Conservation (phyloP, 2,329 filamentous ascomycete species). For the Xylaria sp. region DNA sequence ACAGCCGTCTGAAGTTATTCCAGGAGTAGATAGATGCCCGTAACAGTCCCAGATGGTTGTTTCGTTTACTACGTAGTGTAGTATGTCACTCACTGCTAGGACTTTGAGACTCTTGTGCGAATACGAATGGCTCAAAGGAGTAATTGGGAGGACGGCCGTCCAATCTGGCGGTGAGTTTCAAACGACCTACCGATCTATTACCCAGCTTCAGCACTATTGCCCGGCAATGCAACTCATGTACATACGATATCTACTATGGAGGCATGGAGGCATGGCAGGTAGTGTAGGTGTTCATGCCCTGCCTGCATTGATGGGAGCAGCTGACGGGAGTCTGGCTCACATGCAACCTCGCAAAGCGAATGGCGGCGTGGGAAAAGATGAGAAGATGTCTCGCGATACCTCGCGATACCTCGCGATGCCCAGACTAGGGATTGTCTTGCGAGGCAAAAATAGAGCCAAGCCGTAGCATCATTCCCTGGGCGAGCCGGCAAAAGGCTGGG, state of each 20-base stretch:
- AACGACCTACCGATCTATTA: conserved; percentile 14
- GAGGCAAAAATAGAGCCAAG: not conserved
- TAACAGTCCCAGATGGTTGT: conserved; percentile 1
- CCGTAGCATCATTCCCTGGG: not conserved
- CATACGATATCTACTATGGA: not conserved
- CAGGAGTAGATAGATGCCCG: not conserved
- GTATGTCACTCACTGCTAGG: too few species aligned
- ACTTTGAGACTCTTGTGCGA: not conserved
- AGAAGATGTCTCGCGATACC: conserved; percentile 15
- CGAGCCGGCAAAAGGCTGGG: not conserved
- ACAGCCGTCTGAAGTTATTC: not conserved
- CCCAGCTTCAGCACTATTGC: too few species aligned
- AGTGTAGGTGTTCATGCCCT: too few species aligned
- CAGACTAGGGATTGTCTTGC: conserved; percentile 9
- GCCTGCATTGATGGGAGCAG: too few species aligned
- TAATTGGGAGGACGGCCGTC: conserved; percentile 4
- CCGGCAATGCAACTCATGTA: not conserved
- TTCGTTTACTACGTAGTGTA: too few species aligned
- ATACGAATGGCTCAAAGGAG: conserved; percentile 21
- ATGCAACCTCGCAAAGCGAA: conserved; percentile 12
- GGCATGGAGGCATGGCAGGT: too few species aligned
- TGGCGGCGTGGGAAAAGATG: not conserved
- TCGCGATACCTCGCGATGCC: conserved; percentile 13
- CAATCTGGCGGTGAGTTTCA: conserved; percentile 39
- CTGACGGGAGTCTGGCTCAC: too few species aligned